Conservation (phyloP, 352 stramenopile species). For the Pythium pyrilobum region DNA sequence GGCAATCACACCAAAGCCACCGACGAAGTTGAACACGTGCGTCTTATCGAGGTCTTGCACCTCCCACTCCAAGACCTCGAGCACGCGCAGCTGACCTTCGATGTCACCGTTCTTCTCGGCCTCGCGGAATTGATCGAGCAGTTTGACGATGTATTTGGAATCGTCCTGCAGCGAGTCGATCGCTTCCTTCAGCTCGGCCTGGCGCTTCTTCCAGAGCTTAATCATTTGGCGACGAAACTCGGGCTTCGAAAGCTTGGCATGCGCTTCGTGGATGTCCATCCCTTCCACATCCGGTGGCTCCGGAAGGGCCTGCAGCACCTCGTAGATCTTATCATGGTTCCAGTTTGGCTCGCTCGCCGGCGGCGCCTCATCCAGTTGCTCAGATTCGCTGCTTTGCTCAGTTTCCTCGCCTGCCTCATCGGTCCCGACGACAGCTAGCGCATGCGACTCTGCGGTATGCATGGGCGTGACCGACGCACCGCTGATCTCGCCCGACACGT, state of each 20-base stretch:
- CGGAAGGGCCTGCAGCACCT: constrained; percentile 69
- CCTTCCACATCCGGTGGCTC: constrained; percentile 66
- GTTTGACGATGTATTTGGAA: constrained; percentile 61
- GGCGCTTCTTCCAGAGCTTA: constrained; percentile 75
- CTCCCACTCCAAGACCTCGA: constrained; percentile 80
- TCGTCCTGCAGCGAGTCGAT: constrained; percentile 78
- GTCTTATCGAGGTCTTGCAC: constrained; percentile 88
- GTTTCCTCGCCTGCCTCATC: not conserved
- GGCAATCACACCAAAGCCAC: constrained; percentile 66
- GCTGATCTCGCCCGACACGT: constrained; percentile 46
- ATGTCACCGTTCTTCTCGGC: constrained; percentile 45
- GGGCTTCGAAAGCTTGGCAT: constrained; percentile 52
- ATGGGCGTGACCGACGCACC: not conserved
- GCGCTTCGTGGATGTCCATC: constrained; percentile 74
- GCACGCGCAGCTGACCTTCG: constrained; percentile 41
- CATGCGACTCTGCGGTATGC: constrained; percentile 1
- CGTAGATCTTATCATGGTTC: constrained; percentile 87
- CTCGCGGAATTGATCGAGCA: constrained; percentile 68
- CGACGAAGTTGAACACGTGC: constrained; percentile 82
- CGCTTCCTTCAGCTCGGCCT: constrained; percentile 75
- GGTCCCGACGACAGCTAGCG: constrained; percentile 15
- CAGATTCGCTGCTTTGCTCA: not conserved
- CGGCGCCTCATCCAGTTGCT: constrained; percentile 23
- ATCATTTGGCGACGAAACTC: constrained; percentile 76
- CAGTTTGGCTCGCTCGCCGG: constrained; percentile 51